Conservation (phyloP, 78 protist species). For the Planoprotostelium fungivorum region DNA sequence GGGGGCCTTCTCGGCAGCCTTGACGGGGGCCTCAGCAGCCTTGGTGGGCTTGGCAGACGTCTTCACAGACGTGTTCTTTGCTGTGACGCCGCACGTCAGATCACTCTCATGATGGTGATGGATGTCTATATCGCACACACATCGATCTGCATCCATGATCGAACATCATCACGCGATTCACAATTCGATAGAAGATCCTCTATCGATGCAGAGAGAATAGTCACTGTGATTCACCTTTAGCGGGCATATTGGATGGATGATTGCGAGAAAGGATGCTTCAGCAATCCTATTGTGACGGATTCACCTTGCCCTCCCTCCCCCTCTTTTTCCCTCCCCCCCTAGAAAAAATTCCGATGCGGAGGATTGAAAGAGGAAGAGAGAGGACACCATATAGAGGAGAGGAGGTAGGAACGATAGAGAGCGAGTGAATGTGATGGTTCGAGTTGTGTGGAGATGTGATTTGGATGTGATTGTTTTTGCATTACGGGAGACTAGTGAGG, state of each 20-base stretch:
- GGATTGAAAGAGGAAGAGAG: too few species aligned
- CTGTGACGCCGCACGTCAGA: too few species aligned
- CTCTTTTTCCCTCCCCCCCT: not conserved
- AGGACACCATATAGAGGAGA: too few species aligned
- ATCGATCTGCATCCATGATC: too few species aligned
- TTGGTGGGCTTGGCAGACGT: not conserved
- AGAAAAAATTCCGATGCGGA: not conserved
- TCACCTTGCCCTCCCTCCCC: not conserved
- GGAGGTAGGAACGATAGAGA: too few species aligned
- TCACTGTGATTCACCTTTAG: not conserved
- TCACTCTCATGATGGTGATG: too few species aligned
- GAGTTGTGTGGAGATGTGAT: too few species aligned
- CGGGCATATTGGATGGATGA: constrained; percentile 1
- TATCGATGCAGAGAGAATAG: not conserved
- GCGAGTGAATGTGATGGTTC: too few species aligned
- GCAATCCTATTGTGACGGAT: not conserved
- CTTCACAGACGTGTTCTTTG: constrained; percentile 1
- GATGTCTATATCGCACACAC: too few species aligned
- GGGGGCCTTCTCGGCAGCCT: constrained; percentile 39
- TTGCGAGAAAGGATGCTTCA: not conserved
- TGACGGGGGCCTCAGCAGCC: constrained; percentile 2
- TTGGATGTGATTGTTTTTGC: too few species aligned
- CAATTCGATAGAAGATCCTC: not conserved
- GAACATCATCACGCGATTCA: too few species aligned
- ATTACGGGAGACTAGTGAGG: too few species aligned